Conservation (phyloP, 208 protist species). For the Leishmania guyanensis region DNA sequence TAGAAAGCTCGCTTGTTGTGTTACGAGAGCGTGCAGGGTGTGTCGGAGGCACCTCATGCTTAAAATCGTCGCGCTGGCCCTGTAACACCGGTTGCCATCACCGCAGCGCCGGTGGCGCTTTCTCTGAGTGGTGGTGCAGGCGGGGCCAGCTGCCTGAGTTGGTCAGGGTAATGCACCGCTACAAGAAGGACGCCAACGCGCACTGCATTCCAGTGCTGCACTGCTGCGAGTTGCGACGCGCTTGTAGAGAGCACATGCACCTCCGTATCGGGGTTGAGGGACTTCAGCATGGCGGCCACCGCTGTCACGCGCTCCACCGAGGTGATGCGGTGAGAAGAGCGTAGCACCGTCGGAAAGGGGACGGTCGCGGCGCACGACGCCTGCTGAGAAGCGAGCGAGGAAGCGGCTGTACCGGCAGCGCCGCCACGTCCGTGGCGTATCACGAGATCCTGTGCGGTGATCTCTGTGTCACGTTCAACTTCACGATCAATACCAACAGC, state of each 20-base stretch:
- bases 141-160: constrained; percentile 69
- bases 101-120: neutral
- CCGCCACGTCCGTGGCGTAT: neutral
- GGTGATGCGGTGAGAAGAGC: constrained; percentile 47
- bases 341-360: constrained; percentile 25
- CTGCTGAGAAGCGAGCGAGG: neutral
- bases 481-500: neutral
- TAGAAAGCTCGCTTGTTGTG: neutral
- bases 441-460: neutral
- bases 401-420: neutral
- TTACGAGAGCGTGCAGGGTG: neutral
- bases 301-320: constrained; percentile 74
- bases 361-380: neutral
- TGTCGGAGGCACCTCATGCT: neutral
- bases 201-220: constrained; percentile 59
- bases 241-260: constrained; percentile 81
- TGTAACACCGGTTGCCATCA: neutral
- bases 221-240: constrained; percentile 50
- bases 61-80: neutral
- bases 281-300: constrained; percentile 87
- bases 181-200: constrained; percentile 26
- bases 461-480: neutral
- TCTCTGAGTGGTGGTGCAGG: constrained; percentile 20
- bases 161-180: constrained; percentile 69
- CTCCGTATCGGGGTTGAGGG: constrained; percentile 79